Percentiles rank a stretch among this genome's conserved stretches.
Evolutionary conservation across 495 filamentous ascomycete genomes (phyloP).

Genomic region (Penicillium antarcticum): DNA sequence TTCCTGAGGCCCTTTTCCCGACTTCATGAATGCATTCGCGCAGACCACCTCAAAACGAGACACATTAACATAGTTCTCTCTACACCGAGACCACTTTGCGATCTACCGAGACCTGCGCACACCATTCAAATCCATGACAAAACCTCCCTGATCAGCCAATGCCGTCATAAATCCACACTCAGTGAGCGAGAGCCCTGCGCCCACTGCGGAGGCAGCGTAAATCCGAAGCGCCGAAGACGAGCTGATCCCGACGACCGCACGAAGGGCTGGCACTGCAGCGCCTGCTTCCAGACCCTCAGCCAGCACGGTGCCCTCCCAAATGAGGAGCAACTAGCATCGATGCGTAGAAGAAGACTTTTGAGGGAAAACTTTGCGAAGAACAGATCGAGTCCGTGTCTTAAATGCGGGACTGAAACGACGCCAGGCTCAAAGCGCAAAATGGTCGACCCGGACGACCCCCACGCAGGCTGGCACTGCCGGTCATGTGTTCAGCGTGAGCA

Average conservation of each 20-base stretch:
- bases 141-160: background rate
- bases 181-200: background rate
- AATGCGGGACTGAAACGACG: background rate
- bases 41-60: background rate
- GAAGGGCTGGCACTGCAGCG: constrained; percentile 5
- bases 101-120: background rate
- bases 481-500: background rate
- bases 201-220: background rate
- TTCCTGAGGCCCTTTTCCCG: background rate
- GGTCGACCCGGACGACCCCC: background rate
- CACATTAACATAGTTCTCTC: background rate
- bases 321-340: background rate
- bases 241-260: background rate
- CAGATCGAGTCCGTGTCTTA: background rate
- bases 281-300: background rate
- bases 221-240: background rate
- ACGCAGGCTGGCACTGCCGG: constrained; percentile 2
- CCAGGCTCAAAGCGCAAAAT: background rate
- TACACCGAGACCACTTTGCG: background rate
- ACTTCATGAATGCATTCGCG: background rate
- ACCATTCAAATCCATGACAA: background rate
- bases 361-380: background rate
- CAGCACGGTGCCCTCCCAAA: background rate
- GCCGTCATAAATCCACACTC: background rate
- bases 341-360: background rate